phyloP scores from a whole-genome alignment of 768 basidiomycete species.

The Rhodocollybia butyracea region DNA sequence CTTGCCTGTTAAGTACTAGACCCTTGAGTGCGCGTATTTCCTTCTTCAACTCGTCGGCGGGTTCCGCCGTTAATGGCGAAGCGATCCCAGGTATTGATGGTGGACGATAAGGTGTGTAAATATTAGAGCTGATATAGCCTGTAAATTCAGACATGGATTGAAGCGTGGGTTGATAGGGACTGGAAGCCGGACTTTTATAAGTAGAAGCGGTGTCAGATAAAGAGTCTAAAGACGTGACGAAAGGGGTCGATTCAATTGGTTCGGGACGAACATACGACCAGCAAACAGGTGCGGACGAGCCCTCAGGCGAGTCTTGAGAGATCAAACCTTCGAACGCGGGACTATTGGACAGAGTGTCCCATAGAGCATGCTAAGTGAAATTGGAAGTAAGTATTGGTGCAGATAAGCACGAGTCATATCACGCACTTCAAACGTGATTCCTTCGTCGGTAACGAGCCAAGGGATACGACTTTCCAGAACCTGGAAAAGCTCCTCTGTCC shows the following conservation, averaged over 20 bases:
- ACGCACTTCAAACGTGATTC: conserved; percentile 51
- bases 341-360: conserved; percentile 55
- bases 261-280: conserved; percentile 39
- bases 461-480: conserved; percentile 55
- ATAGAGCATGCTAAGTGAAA: conserved; percentile 45
- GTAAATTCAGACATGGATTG: conserved; percentile 71
- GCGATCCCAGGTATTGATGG: conserved; percentile 20
- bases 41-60: conserved; percentile 67
- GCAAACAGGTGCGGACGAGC: conserved; percentile 20
- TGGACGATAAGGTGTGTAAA: conserved; percentile 51
- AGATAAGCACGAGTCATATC: neutral
- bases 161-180: conserved; percentile 56
- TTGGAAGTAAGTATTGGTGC: neutral
- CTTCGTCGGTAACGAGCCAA: conserved; percentile 54
- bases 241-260: conserved; percentile 31
- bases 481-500: conserved; percentile 58
- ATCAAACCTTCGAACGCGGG: conserved; percentile 46
- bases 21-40: conserved; percentile 80
- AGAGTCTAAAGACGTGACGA: conserved; percentile 31
- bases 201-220: conserved; percentile 37
- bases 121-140: conserved; percentile 74
- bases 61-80: conserved; percentile 26
- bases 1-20: conserved; percentile 69
- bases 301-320: conserved; percentile 17
- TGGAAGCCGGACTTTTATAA: conserved; percentile 25